Evolutionary conservation across 192 early-diverging fungal genomes (phyloP).

Genomic region (Coemansia sp.): DNA sequence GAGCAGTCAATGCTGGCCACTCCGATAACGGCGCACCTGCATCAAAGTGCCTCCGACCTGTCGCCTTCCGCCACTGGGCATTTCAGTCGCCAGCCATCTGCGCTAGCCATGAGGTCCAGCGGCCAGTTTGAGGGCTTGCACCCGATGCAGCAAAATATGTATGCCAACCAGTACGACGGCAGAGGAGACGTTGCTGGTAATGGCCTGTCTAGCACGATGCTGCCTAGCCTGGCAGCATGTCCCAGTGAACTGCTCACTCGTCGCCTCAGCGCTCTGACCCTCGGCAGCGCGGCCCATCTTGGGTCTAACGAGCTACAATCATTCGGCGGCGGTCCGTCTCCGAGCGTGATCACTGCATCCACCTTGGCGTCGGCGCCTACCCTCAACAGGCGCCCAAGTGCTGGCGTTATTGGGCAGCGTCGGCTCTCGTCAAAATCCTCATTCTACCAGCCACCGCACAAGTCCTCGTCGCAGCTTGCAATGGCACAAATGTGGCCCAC

Average conservation of each 20-base stretch:
- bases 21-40: constrained; percentile 14
- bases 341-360: constrained; percentile 5
- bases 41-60: constrained; percentile 11
- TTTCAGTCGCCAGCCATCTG: constrained; percentile 23
- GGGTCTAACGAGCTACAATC: not conserved
- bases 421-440: constrained; percentile 50
- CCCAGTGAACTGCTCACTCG: constrained; percentile 51
- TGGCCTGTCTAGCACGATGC: constrained; percentile 12
- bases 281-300: constrained; percentile 13
- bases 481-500: constrained; percentile 43
- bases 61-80: constrained; percentile 25
- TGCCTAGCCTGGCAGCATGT: constrained; percentile 27
- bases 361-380: constrained; percentile 4
- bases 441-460: constrained; percentile 41
- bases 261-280: constrained; percentile 45
- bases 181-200: constrained; percentile 4
- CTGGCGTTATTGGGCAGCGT: constrained; percentile 56
- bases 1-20: constrained; percentile 19
- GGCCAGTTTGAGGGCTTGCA: constrained; percentile 30
- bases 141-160: constrained; percentile 16
- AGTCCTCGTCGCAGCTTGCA: constrained; percentile 46
- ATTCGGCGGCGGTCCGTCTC: constrained; percentile 2
- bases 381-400: constrained; percentile 49
- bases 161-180: constrained; percentile 14
- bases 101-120: constrained; percentile 16